Evolutionary conservation across 2,329 filamentous ascomycete genomes (phyloP), one percentile per base, ranked within the genome.

Genomic region (Aschersonia sp.): DNA sequence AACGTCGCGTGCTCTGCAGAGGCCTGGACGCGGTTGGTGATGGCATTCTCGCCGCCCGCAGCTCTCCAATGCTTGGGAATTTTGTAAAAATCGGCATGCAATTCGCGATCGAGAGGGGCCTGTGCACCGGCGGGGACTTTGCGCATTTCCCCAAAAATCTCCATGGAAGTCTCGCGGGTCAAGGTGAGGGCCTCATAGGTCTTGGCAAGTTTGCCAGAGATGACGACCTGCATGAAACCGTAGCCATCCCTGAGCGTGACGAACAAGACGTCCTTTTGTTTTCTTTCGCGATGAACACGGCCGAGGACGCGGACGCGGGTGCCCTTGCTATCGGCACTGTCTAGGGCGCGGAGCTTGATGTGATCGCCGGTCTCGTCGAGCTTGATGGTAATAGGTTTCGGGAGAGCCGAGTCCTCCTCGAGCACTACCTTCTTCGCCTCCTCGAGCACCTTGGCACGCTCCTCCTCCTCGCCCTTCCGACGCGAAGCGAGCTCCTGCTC

Each of bases 101-200:
- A 74, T 66, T 95, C 89, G 53, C 90, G 85, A 73, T 83, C 73
- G 67, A 87, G 81, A 45, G 87, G 87, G 1, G 89, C 89, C 50
- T 83, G 79, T 52, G 83, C 79, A 48, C 85, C 86, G 30, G 77
- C 75, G 8, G 84, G 89, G 5, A 95, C 83, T 58, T 84, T 76
- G 61, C 79, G 80, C 74, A 95, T 80, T 71, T 94, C 85, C 55
- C 89, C 89, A 51, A 79, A 79, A 49, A 95, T 78, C 58, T 81
- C 81, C 60, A 95, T 79, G 46, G 87, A 87, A n/a, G 87, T 92
- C 67, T 90, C 88, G 52, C 84, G 81, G 32, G 87, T 86, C 56
- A 95, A 77, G 30, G 84, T 88, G 56, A 94, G 71, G 52, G 87
- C 85, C 60, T 94, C 87, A 70, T 94, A 94, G n/a, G 86, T 90